Evolutionary conservation across 352 stramenopile genomes (phyloP).

Genomic region (Phytopythium litorale): DNA sequence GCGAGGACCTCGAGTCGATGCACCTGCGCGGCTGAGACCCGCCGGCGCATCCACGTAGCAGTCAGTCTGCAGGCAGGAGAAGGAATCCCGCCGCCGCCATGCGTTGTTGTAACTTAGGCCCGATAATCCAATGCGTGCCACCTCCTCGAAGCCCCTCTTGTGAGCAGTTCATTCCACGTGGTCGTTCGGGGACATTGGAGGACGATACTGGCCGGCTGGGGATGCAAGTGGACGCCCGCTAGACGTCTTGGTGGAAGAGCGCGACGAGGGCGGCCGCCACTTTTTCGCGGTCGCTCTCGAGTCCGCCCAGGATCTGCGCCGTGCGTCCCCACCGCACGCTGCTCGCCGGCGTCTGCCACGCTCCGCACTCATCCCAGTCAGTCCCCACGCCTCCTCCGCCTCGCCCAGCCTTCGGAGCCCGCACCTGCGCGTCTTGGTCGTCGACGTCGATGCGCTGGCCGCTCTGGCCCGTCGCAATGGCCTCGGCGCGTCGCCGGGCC

Average conservation of each 20-base stretch:
- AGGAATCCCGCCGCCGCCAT: background rate
- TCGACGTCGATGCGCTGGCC: conserved; percentile 17
- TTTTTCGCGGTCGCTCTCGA: conserved; percentile 42
- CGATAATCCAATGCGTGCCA: background rate
- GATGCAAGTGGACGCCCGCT: too few relatives aligned
- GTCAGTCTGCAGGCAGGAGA: background rate
- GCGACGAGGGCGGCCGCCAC: conserved; percentile 56
- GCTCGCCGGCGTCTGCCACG: conserved; percentile 19
- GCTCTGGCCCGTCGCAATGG: conserved; percentile 23
- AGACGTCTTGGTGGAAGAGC: conserved; percentile 29
- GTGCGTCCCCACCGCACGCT: conserved; percentile 59
- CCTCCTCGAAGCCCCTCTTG: background rate
- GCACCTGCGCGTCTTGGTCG: too few relatives aligned
- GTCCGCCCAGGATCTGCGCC: conserved; percentile 53
- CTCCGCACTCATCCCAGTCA: conserved; percentile 5
- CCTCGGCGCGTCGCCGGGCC: conserved; percentile 35
- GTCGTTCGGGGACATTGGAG: too few relatives aligned
- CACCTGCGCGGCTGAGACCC: conserved; percentile 10
- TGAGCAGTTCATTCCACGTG: too few relatives aligned
- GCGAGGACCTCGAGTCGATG: conserved; percentile 37
- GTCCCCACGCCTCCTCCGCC: background rate
- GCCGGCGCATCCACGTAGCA: background rate
- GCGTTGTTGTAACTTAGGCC: background rate
- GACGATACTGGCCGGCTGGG: too few relatives aligned
- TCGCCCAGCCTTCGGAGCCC: background rate